phyloP scores from a whole-genome alignment of 768 basidiomycete genomes.

The Mycena leptocephala region DNA sequence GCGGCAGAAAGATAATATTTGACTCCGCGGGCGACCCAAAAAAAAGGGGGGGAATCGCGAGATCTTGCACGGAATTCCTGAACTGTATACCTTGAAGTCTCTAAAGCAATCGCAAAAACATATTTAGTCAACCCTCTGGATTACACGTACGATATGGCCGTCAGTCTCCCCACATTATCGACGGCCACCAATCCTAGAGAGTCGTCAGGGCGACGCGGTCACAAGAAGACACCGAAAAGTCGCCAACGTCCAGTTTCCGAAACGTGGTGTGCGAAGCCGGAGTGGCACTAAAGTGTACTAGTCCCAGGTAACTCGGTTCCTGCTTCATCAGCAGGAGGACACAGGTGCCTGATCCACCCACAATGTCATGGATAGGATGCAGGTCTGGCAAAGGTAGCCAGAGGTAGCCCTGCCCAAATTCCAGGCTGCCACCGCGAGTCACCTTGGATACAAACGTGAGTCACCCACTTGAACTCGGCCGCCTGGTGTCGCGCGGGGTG shows the following conservation, averaged over 20 bases:
- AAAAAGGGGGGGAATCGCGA: too few species aligned
- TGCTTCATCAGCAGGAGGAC: background rate
- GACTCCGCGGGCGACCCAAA: too few species aligned
- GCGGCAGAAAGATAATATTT: too few species aligned
- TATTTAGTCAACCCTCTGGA: too few species aligned
- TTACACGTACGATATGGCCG: background rate
- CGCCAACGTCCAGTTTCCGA: background rate
- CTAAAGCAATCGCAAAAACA: too few species aligned
- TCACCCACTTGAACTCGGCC: too few species aligned
- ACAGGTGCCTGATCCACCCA: background rate
- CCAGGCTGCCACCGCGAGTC: background rate
- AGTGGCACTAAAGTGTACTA: background rate
- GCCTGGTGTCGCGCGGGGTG: too few species aligned
- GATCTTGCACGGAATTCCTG: too few species aligned
- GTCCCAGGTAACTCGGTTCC: background rate
- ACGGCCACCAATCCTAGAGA: background rate
- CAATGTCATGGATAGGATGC: background rate
- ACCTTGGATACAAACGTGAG: too few species aligned
- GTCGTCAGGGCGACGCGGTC: background rate
- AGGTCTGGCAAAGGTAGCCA: background rate
- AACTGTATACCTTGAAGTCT: too few species aligned
- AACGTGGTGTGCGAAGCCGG: background rate
- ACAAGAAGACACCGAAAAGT: background rate
- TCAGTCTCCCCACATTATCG: background rate
- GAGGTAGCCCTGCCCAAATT: background rate